These are phyloP conservation scores for Boletellus emodensis DNA, from an alignment of 768 basidiomycete genomes.

Conservation along the genomic window DNA sequence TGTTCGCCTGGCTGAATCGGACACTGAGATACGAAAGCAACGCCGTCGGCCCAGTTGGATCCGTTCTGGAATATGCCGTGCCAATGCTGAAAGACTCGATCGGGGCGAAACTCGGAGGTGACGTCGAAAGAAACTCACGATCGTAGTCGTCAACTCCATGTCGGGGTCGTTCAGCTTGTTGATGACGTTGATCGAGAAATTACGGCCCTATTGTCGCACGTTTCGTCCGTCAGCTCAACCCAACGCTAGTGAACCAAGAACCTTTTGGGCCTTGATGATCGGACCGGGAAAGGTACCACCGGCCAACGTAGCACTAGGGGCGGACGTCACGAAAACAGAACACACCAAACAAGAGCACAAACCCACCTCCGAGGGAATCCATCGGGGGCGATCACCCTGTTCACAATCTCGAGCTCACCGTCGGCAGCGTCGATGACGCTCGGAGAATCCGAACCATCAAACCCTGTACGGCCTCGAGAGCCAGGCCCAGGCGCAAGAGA, in stretches of 20 bases:
- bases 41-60: constrained; percentile 37
- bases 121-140: constrained; percentile 26
- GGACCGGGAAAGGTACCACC: constrained; percentile 48
- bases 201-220: constrained; percentile 25
- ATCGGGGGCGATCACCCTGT: constrained; percentile 47
- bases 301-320: constrained; percentile 39
- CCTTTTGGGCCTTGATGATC: constrained; percentile 43
- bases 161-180: constrained; percentile 30
- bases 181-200: constrained; percentile 36
- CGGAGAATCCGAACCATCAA: constrained; percentile 1
- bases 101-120: not conserved
- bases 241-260: constrained; percentile 1
- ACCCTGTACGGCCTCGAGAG: not conserved
- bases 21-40: constrained; percentile 43
- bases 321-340: not conserved
- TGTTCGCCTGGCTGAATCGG: constrained; percentile 38
- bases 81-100: constrained; percentile 26
- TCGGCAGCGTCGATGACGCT: constrained; percentile 23
- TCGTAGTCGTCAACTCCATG: constrained; percentile 34
- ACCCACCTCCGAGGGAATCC: constrained; percentile 41
- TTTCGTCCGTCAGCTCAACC: not conserved
- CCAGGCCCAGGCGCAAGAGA: constrained; percentile 14
- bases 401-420: constrained; percentile 37
- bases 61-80: constrained; percentile 33
- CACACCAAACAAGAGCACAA: constrained; percentile 5